phyloP scores from a whole-genome alignment of 805 yeast genomes.

The Suhomyces kilbournensis region DNA sequence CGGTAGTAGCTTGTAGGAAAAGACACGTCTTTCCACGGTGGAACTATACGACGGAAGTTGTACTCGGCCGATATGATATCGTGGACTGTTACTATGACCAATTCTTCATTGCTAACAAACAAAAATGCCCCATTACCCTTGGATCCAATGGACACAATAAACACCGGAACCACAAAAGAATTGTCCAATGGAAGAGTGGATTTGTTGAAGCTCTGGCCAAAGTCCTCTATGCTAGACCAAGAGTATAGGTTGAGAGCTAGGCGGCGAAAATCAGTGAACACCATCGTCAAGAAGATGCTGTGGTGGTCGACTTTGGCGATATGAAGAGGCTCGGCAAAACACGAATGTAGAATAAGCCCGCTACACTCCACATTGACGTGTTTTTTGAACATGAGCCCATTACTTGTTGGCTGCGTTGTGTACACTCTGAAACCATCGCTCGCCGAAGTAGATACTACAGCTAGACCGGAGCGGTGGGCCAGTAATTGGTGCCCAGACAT shows the following conservation, averaged over 20 bases:
- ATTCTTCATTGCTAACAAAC: constrained; percentile 31
- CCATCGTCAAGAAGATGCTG: constrained; percentile 32
- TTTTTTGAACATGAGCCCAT: constrained; percentile 37
- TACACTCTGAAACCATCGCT: constrained; percentile 37
- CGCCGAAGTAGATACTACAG: constrained; percentile 37
- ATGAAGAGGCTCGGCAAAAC: constrained; percentile 37
- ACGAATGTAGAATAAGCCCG: constrained; percentile 40
- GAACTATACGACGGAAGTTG: constrained; percentile 22
- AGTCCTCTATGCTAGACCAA: constrained; percentile 38
- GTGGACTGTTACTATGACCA: constrained; percentile 39
- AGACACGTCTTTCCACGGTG: constrained; percentile 20
- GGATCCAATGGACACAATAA: constrained; percentile 37
- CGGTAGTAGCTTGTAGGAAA: constrained; percentile 42
- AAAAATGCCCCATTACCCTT: constrained; percentile 31
- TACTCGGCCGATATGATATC: constrained; percentile 49
- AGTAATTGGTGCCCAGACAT: constrained; percentile 27
- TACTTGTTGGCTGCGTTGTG: constrained; percentile 31
- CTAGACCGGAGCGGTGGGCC: constrained; percentile 37
- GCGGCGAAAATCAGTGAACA: constrained; percentile 36
- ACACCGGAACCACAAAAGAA: constrained; percentile 41
- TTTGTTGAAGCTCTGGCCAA: constrained; percentile 28
- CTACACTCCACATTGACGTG: constrained; percentile 40
- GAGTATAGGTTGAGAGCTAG: constrained; percentile 36
- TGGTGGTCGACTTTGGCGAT: constrained; percentile 21
- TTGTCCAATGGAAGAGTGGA: constrained; percentile 40